These are phyloP conservation scores for Dothideomycetes sp. DNA, from an alignment of 2,329 filamentous ascomycete species.

Conservation along the genomic window DNA sequence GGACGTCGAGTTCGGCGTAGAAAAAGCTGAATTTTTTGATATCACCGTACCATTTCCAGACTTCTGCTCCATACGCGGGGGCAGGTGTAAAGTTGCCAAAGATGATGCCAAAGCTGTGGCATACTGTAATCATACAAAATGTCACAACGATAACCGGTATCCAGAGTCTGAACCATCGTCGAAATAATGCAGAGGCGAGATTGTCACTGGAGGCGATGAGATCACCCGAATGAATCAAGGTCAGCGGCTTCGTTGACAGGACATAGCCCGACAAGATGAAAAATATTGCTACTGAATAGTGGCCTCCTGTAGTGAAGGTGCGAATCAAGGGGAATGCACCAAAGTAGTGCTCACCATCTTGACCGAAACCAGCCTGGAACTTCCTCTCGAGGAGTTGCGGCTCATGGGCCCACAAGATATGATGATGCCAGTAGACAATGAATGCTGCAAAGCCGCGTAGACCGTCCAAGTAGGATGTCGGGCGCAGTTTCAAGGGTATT, in stretches of 20 bases:
- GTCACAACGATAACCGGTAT: constrained; percentile 45
- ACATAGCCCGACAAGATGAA: constrained; percentile 44
- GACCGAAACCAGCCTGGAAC: constrained; percentile 44
- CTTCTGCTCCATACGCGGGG: constrained; percentile 22
- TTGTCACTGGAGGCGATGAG: constrained; percentile 28
- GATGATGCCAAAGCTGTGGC: constrained; percentile 43
- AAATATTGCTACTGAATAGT: constrained; percentile 45
- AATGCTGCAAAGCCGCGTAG: constrained; percentile 56
- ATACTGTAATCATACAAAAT: constrained; percentile 41
- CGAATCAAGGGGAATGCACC: constrained; percentile 46
- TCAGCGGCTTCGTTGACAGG: constrained; percentile 35
- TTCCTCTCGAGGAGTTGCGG: constrained; percentile 24
- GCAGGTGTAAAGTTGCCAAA: constrained; percentile 22
- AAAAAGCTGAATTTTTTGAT: constrained; percentile 63
- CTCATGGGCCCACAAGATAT: constrained; percentile 45
- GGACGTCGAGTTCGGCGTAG: constrained; percentile 43
- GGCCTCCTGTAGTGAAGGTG: constrained; percentile 49
- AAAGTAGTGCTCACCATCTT: constrained; percentile 38
- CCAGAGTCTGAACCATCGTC: constrained; percentile 39
- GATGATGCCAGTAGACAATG: constrained; percentile 53
- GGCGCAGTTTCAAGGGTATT: too few species aligned
- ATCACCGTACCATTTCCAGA: constrained; percentile 43
- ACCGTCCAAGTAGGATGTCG: constrained; percentile 54
- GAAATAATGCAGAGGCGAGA: constrained; percentile 38
- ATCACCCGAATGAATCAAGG: constrained; percentile 31